Evolutionary conservation across 371 early-diverging fungal genomes (phyloP).

Genomic region (Racocetra persica): DNA sequence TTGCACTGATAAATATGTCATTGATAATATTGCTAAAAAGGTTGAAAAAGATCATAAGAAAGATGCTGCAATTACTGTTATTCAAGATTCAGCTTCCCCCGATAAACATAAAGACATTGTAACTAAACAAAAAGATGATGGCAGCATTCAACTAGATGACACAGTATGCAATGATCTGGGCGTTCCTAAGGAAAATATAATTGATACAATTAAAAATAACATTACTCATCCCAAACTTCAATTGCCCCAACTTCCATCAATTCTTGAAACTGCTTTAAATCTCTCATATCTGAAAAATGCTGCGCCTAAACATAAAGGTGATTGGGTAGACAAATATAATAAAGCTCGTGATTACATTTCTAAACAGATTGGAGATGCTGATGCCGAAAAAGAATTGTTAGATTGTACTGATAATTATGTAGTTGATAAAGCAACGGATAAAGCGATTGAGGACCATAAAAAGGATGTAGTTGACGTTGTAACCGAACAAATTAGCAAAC

Average conservation of each 20-base stretch:
- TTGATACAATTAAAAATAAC: too few relatives aligned
- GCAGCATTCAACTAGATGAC: not conserved
- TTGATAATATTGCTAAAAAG: too few relatives aligned
- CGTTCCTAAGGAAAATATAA: too few relatives aligned
- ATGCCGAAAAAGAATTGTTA: conserved; percentile 7
- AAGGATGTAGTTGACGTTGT: not conserved
- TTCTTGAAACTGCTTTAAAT: not conserved
- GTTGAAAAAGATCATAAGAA: too few relatives aligned
- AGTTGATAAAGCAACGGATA: conserved; percentile 13
- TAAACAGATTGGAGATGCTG: conserved; percentile 5
- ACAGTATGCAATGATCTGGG: not conserved
- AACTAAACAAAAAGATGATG: not conserved
- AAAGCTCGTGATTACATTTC: conserved; percentile 8
- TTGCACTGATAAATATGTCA: not conserved
- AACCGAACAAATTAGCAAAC: too few relatives aligned
- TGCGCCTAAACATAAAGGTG: not conserved
- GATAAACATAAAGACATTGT: too few relatives aligned
- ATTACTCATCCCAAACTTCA: not conserved
- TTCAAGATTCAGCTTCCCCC: too few relatives aligned
- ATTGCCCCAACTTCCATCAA: not conserved
- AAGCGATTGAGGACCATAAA: not conserved
- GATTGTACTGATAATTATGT: not conserved
- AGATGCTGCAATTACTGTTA: too few relatives aligned
- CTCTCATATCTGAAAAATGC: conserved; percentile 9
- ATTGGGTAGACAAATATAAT: conserved; percentile 13